Percentiles rank a stretch among this genome's conserved stretches.
Conservation (phyloP, 2,329 filamentous ascomycete genomes). For the Sclerotinia glacialis region DNA sequence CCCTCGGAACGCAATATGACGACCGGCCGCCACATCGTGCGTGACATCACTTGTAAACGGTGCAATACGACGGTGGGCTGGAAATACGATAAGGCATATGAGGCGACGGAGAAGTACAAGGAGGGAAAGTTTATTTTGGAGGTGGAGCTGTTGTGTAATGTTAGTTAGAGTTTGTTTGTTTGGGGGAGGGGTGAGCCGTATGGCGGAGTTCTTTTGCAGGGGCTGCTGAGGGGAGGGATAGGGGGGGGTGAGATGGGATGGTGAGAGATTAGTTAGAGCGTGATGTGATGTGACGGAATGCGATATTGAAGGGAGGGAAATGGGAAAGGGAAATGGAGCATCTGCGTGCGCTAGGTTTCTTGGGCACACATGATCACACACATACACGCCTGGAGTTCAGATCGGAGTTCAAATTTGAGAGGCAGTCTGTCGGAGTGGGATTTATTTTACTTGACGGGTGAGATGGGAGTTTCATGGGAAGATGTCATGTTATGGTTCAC, state of each 20-base stretch:
- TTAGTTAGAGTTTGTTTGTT: constrained; percentile 49
- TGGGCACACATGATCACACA: background rate
- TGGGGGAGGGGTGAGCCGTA: background rate
- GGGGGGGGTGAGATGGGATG: background rate
- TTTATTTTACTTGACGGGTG: background rate
- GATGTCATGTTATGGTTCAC: background rate
- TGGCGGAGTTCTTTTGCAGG: no score
- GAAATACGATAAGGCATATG: constrained; percentile 98
- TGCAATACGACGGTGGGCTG: constrained; percentile 93
- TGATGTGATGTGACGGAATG: background rate
- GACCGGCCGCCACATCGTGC: constrained; percentile 88
- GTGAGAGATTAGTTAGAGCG: background rate
- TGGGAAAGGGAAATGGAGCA: background rate
- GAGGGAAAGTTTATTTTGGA: constrained; percentile 98
- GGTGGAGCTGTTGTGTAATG: constrained; percentile 81
- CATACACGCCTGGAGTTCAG: background rate
- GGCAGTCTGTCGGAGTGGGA: background rate
- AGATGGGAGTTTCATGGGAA: constrained; percentile 6
- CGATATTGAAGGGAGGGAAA: background rate
- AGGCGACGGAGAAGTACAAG: constrained; percentile 93
- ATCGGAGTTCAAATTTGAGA: background rate
- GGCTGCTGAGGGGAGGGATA: background rate
- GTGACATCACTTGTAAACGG: constrained; percentile 87
- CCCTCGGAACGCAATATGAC: constrained; percentile 98
- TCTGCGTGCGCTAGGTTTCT: background rate